Conservation (phyloP, 1,139 yeast species). For the Saccharomyces hybrid region DNA sequence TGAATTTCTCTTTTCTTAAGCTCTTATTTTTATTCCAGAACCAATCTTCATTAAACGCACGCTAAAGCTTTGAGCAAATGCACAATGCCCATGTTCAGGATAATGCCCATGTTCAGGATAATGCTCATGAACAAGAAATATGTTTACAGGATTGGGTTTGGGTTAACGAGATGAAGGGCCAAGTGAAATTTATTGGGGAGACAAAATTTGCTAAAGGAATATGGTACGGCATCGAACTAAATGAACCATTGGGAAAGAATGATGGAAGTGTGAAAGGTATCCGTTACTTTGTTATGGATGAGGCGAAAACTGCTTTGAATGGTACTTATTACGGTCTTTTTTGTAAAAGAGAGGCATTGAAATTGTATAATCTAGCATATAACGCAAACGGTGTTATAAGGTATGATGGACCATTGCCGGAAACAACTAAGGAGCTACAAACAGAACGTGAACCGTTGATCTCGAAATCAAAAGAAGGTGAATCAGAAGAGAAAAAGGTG, state of each 20-base stretch:
- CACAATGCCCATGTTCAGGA: background rate
- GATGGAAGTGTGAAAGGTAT: constrained; percentile 67
- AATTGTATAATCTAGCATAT: constrained; percentile 7
- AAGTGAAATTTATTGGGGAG: constrained; percentile 43
- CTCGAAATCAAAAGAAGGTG: background rate
- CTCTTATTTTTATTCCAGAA: background rate
- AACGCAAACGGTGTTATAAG: constrained; percentile 31
- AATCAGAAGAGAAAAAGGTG: constrained; percentile 15
- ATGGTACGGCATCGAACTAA: constrained; percentile 79
- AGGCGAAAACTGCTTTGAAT: constrained; percentile 13
- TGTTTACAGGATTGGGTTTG: background rate
- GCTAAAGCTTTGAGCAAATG: background rate
- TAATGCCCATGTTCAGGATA: background rate
- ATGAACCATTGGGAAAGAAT: constrained; percentile 61
- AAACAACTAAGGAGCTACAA: constrained; percentile 27
- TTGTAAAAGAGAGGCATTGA: constrained; percentile 35
- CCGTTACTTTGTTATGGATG: constrained; percentile 49
- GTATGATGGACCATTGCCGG: constrained; percentile 39
- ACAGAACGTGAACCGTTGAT: constrained; percentile 26
- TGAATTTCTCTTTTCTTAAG: background rate
- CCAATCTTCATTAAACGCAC: background rate
- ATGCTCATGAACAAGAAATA: background rate
- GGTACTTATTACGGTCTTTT: constrained; percentile 49
- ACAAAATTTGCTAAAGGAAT: constrained; percentile 54
- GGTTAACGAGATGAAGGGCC: constrained; percentile 32